phyloP scores from a whole-genome alignment of 352 stramenopile species.

The Pythium brassicae region DNA sequence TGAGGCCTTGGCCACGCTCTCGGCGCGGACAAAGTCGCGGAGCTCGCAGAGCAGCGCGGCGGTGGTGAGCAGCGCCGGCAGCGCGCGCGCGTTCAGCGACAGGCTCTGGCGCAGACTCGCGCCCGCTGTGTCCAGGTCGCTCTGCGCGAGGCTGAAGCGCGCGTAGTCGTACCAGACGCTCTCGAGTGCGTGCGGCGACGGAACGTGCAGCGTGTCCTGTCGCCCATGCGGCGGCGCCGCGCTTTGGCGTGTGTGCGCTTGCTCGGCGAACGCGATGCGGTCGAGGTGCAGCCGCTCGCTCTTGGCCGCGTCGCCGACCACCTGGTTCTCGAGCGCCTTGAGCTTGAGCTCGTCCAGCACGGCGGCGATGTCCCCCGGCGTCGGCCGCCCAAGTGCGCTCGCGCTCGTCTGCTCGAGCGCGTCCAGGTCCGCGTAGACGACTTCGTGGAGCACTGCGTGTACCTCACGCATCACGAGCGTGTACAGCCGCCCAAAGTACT shows the following conservation, averaged over 20 bases:
- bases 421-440: slow-evolving; percentile 36
- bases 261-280: slow-evolving; percentile 14
- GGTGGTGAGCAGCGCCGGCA: slow-evolving; percentile 44
- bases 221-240: slow-evolving; percentile 1
- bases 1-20: slow-evolving; percentile 40
- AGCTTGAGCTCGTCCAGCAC: slow-evolving; percentile 36
- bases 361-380: slow-evolving; percentile 18
- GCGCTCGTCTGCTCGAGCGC: slow-evolving; percentile 31
- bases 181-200: slow-evolving; percentile 14
- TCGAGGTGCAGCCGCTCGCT: slow-evolving; percentile 61
- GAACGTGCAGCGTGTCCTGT: slow-evolving; percentile 3
- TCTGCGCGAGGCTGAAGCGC: slow-evolving; percentile 42
- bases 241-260: neutral
- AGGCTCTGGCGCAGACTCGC: slow-evolving; percentile 56
- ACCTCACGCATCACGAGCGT: slow-evolving; percentile 74
- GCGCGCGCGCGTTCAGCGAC: slow-evolving; percentile 30
- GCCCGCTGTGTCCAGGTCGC: slow-evolving; percentile 51
- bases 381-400: slow-evolving; percentile 15
- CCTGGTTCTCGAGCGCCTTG: slow-evolving; percentile 64
- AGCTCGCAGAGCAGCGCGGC: slow-evolving; percentile 60
- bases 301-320: slow-evolving; percentile 62
- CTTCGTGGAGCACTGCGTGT: slow-evolving; percentile 56
- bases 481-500: slow-evolving; percentile 67
- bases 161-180: slow-evolving; percentile 65
- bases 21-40: slow-evolving; percentile 34